A percentile compares a stretch with the other conserved stretches of the same genome.
These are phyloP conservation scores for Arthrobotrys megalospora DNA, from an alignment of 2,329 filamentous ascomycete genomes.

Conservation along the genomic window DNA sequence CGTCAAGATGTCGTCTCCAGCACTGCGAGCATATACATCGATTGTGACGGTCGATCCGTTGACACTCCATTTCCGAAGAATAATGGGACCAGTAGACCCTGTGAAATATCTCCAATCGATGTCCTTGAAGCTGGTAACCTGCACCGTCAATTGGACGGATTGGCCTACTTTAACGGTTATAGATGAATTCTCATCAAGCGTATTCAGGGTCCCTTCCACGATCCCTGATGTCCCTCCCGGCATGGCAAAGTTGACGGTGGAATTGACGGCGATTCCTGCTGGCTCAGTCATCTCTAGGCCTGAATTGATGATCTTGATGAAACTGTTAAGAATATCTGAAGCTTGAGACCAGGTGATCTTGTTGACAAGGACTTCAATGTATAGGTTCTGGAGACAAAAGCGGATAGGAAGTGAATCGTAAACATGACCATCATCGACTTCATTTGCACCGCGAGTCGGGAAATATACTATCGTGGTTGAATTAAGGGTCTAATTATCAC, in stretches of 20 bases:
- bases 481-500: not conserved
- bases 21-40: conserved; percentile 2
- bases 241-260: not conserved
- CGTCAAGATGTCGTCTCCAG: conserved; percentile 4
- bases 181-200: not conserved
- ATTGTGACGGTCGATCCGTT: not conserved
- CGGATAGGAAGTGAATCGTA: not conserved
- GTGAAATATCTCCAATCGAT: conserved; percentile 7
- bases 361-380: conserved; percentile 5
- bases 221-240: too few species aligned
- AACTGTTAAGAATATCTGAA: not conserved
- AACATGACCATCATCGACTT: not conserved
- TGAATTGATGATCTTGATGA: not conserved
- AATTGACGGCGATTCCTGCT: not conserved
- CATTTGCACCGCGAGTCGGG: not conserved
- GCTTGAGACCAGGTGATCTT: conserved; percentile 4
- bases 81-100: conserved; percentile 2
- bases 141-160: not conserved
- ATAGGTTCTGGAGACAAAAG: conserved; percentile 10
- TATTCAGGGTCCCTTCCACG: too few species aligned
- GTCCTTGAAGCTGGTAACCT: not conserved
- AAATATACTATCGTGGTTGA: not conserved
- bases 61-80: conserved; percentile 5
- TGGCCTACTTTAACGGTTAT: not conserved
- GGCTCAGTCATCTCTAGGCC: not conserved